Conservation (phyloP, 2,329 filamentous ascomycete genomes). For the Claviceps quebecensis region DNA sequence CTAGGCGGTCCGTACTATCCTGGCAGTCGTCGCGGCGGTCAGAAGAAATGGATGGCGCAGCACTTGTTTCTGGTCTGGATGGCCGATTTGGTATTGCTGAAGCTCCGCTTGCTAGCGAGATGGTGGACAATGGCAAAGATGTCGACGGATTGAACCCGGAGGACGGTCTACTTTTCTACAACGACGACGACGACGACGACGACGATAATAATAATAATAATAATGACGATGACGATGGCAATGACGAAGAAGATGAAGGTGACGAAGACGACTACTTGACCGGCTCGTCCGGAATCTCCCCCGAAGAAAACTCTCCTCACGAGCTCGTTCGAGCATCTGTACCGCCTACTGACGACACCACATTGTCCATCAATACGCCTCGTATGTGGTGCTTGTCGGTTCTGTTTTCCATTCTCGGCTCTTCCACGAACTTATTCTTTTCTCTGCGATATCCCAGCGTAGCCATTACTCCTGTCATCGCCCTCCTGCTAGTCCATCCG, state of each 20-base stretch:
- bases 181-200: slow-evolving; percentile 12
- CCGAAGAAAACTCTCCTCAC: slow-evolving; percentile 59
- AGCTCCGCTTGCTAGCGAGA: slow-evolving; percentile 29
- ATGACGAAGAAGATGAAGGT: slow-evolving; percentile 22
- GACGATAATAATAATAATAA: slow-evolving; percentile 9
- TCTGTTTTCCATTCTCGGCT: slow-evolving; percentile 67
- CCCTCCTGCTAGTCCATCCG: slow-evolving; percentile 70
- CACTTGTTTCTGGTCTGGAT: slow-evolving; percentile 38
- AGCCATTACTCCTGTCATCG: slow-evolving; percentile 79
- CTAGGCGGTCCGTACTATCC: slow-evolving; percentile 18
- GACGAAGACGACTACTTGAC: slow-evolving; percentile 25
- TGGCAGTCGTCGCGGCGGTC: slow-evolving; percentile 24
- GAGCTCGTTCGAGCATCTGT: slow-evolving; percentile 71
- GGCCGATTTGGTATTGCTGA: slow-evolving; percentile 39
- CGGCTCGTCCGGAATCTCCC: slow-evolving; percentile 32
- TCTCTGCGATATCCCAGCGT: slow-evolving; percentile 82
- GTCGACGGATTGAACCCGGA: slow-evolving; percentile 22
- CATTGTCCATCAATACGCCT: slow-evolving; percentile 72
- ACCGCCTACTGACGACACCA: slow-evolving; percentile 57
- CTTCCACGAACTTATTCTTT: slow-evolving; percentile 78
- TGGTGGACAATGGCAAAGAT: slow-evolving; percentile 27
- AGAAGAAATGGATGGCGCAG: slow-evolving; percentile 36
- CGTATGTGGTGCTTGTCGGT: slow-evolving; percentile 79
- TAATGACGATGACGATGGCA: slow-evolving; percentile 5
- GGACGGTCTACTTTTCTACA: slow-evolving; percentile 21